Evolutionary conservation across 768 basidiomycete genomes (phyloP).

Genomic region (Phylloporus arenicola): DNA sequence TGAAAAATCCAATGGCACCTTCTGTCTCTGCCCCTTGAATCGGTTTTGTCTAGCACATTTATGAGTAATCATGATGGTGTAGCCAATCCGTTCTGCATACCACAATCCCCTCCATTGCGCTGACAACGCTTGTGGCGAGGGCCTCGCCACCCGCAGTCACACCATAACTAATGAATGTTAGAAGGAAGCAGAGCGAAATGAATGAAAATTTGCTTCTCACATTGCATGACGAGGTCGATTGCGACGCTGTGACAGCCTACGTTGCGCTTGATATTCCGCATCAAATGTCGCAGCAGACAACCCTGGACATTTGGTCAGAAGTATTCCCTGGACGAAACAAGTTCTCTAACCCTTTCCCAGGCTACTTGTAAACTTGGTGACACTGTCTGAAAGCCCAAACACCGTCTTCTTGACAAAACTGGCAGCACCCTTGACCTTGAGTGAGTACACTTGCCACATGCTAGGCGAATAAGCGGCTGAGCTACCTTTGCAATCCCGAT

Average conservation of each 20-base stretch:
- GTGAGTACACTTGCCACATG: slow-evolving; percentile 10
- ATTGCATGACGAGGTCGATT: slow-evolving; percentile 97
- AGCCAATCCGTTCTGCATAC: slow-evolving; percentile 39
- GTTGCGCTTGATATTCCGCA: slow-evolving; percentile 86
- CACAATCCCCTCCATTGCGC: slow-evolving; percentile 93
- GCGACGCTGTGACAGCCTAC: slow-evolving; percentile 82
- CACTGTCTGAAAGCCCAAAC: slow-evolving; percentile 90
- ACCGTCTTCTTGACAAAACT: slow-evolving; percentile 99
- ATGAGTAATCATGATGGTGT: slow-evolving; percentile 1
- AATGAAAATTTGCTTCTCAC: slow-evolving; percentile 36
- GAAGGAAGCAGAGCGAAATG: background rate
- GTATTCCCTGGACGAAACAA: background rate
- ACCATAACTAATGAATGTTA: slow-evolving; percentile 64
- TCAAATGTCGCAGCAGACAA: slow-evolving; percentile 96
- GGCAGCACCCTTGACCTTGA: slow-evolving; percentile 71
- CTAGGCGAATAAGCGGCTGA: background rate
- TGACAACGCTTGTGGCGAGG: slow-evolving; percentile 87
- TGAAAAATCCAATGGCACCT: slow-evolving; percentile 95
- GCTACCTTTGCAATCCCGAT: slow-evolving; percentile 88
- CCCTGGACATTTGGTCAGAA: slow-evolving; percentile 42
- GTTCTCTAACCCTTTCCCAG: slow-evolving; percentile 77
- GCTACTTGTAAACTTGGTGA: slow-evolving; percentile 98
- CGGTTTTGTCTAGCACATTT: slow-evolving; percentile 72
- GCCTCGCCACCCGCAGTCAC: slow-evolving; percentile 93
- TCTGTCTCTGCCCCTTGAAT: slow-evolving; percentile 94